Evolutionary conservation across 2,329 filamentous ascomycete genomes (phyloP).

Genomic region (Diplocarpon mali): DNA sequence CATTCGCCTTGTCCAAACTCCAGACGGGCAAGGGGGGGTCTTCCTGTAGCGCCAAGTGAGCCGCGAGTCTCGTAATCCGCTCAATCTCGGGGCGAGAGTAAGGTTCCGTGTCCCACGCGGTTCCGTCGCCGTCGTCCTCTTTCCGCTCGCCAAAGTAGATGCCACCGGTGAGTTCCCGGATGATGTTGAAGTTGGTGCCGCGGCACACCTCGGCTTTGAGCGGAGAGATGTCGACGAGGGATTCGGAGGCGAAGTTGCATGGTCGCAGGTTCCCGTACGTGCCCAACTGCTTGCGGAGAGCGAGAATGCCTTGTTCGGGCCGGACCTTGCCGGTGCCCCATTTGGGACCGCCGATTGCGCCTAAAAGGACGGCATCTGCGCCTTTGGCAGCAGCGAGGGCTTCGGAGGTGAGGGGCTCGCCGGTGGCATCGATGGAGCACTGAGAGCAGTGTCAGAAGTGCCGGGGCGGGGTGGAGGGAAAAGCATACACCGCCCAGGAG

Average conservation of each 20-base stretch:
- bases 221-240: constrained; percentile 73
- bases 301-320: constrained; percentile 85
- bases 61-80: constrained; percentile 74
- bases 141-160: constrained; percentile 91
- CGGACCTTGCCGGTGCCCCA: constrained; percentile 85
- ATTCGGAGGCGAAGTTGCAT: constrained; percentile 87
- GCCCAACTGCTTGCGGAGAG: constrained; percentile 83
- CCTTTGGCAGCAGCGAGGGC: constrained; percentile 73
- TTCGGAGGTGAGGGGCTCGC: constrained; percentile 68
- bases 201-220: constrained; percentile 77
- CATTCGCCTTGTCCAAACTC: constrained; percentile 93
- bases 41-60: constrained; percentile 65
- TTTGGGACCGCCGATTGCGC: constrained; percentile 91
- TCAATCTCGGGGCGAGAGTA: constrained; percentile 81
- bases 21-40: constrained; percentile 69
- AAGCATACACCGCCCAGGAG: constrained; percentile 75
- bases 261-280: constrained; percentile 93
- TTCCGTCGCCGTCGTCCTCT: constrained; percentile 64
- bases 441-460: constrained; percentile 29
- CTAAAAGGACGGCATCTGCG: constrained; percentile 83
- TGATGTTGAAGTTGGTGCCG: constrained; percentile 83
- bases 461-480: not conserved
- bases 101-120: constrained; percentile 74
- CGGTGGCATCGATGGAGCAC: constrained; percentile 80
- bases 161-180: constrained; percentile 83